Percentiles rank a stretch among this genome's conserved stretches.
phyloP scores from a whole-genome alignment of 345 rosid genomes.

The Aethionema arabicum region DNA sequence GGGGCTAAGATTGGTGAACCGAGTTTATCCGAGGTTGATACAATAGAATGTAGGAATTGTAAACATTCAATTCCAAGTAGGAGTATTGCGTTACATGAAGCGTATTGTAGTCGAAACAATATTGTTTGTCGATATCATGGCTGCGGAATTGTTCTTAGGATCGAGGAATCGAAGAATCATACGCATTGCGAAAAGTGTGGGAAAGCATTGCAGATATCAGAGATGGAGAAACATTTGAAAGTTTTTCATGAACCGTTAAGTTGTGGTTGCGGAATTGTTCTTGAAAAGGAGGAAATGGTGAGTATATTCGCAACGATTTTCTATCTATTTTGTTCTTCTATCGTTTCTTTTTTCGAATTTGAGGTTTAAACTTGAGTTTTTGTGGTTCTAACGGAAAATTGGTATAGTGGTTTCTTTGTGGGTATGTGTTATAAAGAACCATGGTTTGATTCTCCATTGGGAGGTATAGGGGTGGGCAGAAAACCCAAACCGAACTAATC shows the following conservation, averaged over 20 bases:
- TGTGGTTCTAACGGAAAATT: too few species aligned
- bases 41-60: slow-evolving; percentile 85
- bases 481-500: too few species aligned
- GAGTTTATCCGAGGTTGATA: slow-evolving; percentile 55
- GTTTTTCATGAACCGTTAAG: slow-evolving; percentile 81
- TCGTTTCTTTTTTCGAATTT: background rate
- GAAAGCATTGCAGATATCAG: slow-evolving; percentile 66
- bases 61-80: slow-evolving; percentile 77
- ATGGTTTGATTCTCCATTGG: too few species aligned
- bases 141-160: slow-evolving; percentile 78
- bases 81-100: slow-evolving; percentile 82
- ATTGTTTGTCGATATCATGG: slow-evolving; percentile 63
- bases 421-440: too few species aligned
- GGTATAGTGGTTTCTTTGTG: too few species aligned
- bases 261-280: slow-evolving; percentile 79
- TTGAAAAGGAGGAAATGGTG: slow-evolving; percentile 91
- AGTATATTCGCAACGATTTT: slow-evolving; percentile 7
- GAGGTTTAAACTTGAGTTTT: background rate
- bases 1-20: slow-evolving; percentile 54
- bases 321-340: background rate
- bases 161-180: slow-evolving; percentile 71
- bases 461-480: too few species aligned
- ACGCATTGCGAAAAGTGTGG: slow-evolving; percentile 88
- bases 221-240: slow-evolving; percentile 90
- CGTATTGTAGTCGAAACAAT: slow-evolving; percentile 81